A percentile compares a stretch with the other conserved stretches of the same genome.
phyloP scores from a whole-genome alignment of 2,329 filamentous ascomycete species.

The Teratosphaeria nubilosa region DNA sequence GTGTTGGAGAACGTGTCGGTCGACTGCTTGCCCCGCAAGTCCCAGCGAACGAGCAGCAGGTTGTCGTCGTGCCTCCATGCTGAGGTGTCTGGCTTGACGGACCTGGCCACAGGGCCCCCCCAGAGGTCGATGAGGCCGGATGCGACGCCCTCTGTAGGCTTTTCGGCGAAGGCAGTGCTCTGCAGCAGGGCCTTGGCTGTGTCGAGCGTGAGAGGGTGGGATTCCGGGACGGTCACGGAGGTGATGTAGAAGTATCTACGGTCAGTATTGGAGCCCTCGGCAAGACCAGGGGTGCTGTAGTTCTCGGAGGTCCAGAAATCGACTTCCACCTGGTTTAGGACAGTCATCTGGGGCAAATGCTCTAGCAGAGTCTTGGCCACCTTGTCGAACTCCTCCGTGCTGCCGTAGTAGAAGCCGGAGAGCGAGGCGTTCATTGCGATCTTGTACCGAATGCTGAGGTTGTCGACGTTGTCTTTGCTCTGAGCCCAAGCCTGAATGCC shows the following conservation, averaged over 20 bases:
- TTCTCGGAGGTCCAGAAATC: neutral
- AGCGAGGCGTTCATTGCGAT: neutral
- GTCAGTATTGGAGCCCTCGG: neutral
- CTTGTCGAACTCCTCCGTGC: neutral
- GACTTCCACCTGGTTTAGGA: neutral
- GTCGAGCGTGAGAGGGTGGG: neutral
- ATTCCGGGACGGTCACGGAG: neutral
- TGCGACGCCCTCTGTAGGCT: neutral
- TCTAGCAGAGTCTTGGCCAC: neutral
- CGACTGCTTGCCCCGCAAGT: neutral
- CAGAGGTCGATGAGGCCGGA: neutral
- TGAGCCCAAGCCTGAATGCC: neutral
- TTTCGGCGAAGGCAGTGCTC: neutral
- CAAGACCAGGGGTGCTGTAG: neutral
- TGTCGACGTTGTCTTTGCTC: neutral
- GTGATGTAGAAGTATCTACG: neutral
- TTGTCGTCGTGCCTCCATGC: neutral
- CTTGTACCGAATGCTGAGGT: neutral
- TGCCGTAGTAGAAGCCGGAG: neutral
- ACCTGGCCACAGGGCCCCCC: neutral
- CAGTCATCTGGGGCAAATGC: neutral
- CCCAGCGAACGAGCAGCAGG: neutral
- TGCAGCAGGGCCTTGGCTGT: neutral
- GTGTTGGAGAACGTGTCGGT: neutral
- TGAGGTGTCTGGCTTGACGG: neutral